Percentiles rank a stretch among this genome's conserved stretches.
These are phyloP conservation scores for Fusarium humuli DNA, from an alignment of 2,329 filamentous ascomycete species.

Conservation along the genomic window DNA sequence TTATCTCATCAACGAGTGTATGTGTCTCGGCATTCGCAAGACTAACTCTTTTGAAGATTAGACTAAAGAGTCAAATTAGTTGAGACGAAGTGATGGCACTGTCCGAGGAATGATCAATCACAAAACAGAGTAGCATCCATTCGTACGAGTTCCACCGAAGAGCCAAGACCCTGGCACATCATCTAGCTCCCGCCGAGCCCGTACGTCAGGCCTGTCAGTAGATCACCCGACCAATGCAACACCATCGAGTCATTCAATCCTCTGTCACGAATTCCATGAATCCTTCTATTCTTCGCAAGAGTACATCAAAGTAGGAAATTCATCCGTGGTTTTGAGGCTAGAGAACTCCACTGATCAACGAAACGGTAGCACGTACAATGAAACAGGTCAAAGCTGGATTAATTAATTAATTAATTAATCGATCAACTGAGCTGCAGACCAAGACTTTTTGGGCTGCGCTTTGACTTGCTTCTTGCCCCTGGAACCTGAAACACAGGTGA, in stretches of 20 bases:
- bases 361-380: conserved; percentile 15
- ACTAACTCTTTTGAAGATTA: conserved; percentile 11
- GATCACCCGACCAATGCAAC: background rate
- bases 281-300: conserved; percentile 12
- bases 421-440: background rate
- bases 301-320: conserved; percentile 19
- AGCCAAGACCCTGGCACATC: background rate
- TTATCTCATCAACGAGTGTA: background rate
- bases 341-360: conserved; percentile 20
- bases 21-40: conserved; percentile 11
- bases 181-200: background rate
- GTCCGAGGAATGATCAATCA: background rate
- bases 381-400: conserved; percentile 2
- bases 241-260: background rate
- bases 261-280: too few relatives aligned
- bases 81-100: conserved; percentile 9
- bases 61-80: background rate
- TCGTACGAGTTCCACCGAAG: background rate
- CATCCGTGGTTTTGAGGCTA: background rate
- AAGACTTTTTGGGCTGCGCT: conserved; percentile 9
- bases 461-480: conserved; percentile 14
- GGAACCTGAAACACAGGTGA: conserved; percentile 28
- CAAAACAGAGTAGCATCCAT: conserved; percentile 1
- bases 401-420: background rate
- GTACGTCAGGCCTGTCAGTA: background rate